Evolutionary conservation across 2,329 filamentous ascomycete genomes (phyloP).

Genomic region (Botrytis fragariae): DNA sequence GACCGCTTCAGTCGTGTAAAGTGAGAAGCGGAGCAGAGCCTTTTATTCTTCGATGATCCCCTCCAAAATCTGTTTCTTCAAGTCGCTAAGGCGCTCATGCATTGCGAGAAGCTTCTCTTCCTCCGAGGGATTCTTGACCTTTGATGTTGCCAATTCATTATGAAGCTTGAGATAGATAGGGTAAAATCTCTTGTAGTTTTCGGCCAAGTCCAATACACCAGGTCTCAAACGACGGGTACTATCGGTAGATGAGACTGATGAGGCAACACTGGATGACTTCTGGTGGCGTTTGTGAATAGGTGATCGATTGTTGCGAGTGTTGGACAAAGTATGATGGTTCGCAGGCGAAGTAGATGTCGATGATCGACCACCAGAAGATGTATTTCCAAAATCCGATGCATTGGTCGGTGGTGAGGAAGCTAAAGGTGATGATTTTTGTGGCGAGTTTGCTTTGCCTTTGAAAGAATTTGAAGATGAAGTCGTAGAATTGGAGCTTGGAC

Average conservation of each 20-base stretch:
- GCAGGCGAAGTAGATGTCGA: constrained; percentile 34
- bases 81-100: constrained; percentile 51
- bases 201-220: constrained; percentile 53
- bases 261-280: constrained; percentile 36
- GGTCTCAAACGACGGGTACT: constrained; percentile 42
- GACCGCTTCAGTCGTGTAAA: not conserved
- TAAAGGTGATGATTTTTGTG: constrained; percentile 61
- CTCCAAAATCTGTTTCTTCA: constrained; percentile 55
- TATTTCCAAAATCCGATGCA: constrained; percentile 57
- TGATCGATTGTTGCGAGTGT: constrained; percentile 30
- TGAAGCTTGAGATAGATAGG: constrained; percentile 57
- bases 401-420: constrained; percentile 66
- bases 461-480: constrained; percentile 40
- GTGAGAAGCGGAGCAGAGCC: not conserved
- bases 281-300: constrained; percentile 37
- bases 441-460: constrained; percentile 52
- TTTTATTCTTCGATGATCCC: constrained; percentile 28
- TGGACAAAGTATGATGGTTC: constrained; percentile 16
- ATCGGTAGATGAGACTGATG: constrained; percentile 32
- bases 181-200: constrained; percentile 56
- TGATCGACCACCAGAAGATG: constrained; percentile 31
- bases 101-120: constrained; percentile 53
- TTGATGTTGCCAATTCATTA: constrained; percentile 47
- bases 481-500: constrained; percentile 42
- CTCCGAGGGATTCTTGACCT: constrained; percentile 50